phyloP scores from a whole-genome alignment of 768 basidiomycete genomes.

The Rhodotorula diobovata region DNA sequence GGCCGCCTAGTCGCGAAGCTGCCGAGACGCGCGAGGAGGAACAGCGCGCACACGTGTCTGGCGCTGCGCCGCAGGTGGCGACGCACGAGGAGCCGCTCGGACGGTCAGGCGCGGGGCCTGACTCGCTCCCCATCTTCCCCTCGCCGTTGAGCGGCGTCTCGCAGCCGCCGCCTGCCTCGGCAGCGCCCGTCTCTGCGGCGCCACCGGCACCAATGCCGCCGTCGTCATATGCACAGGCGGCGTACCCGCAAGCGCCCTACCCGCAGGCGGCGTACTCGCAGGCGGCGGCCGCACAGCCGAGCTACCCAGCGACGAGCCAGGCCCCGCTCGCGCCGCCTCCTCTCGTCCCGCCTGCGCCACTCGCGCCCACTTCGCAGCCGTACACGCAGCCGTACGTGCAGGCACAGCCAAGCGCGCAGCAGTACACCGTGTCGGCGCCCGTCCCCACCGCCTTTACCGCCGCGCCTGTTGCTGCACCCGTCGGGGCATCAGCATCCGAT shows the following conservation, averaged over 20 bases:
- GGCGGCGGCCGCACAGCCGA: no score
- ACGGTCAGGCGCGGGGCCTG: background rate
- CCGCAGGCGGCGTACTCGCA: no score
- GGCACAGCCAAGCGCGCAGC: no score
- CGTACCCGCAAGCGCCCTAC: background rate
- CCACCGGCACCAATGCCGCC: no score
- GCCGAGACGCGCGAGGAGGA: background rate
- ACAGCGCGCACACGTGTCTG: no score
- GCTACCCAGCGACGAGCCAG: background rate
- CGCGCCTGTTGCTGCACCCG: background rate
- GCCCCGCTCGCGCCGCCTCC: background rate
- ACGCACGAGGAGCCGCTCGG: background rate
- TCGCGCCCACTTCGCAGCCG: conserved; percentile 1
- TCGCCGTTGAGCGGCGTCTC: background rate
- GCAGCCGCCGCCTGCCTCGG: no score
- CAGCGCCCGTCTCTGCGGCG: no score
- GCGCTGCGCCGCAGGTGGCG: no score
- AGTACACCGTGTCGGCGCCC: no score
- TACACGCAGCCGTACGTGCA: background rate
- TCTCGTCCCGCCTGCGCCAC: background rate
- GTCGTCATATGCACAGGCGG: background rate
- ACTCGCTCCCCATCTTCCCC: background rate
- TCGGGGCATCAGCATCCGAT: no score
- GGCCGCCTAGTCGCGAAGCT: no score
- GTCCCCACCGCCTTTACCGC: no score